Evolutionary conservation across 768 basidiomycete genomes (phyloP).

Genomic region (Tylopilus cervinicoccineus): DNA sequence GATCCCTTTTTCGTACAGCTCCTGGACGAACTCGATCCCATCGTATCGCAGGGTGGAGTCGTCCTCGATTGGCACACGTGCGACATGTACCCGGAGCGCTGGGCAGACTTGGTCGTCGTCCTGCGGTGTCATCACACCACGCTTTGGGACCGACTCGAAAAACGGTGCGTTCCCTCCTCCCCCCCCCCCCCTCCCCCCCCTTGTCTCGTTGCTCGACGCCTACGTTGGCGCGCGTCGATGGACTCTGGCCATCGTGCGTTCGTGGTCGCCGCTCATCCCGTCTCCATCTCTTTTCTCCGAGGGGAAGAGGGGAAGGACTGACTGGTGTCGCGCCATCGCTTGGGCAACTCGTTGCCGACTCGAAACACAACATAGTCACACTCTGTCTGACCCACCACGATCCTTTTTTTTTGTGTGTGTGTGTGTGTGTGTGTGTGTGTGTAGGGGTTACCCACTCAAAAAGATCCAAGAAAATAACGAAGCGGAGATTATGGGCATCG

Average conservation of each 20-base stretch:
- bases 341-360: no score
- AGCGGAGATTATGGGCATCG: conserved; percentile 95
- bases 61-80: conserved; percentile 96
- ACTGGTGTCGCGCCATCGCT: no score
- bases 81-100: conserved; percentile 91
- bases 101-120: conserved; percentile 94
- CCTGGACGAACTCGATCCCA: conserved; percentile 80
- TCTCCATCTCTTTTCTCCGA: no score
- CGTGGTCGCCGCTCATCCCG: no score
- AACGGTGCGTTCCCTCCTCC: conserved; percentile 51
- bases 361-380: no score
- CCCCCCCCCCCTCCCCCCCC: no score
- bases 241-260: no score
- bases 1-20: conserved; percentile 43
- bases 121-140: conserved; percentile 82
- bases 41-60: conserved; percentile 66
- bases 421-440: neutral
- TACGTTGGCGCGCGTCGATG: neutral
- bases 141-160: conserved; percentile 89
- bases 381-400: no score
- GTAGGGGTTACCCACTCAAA: conserved; percentile 79
- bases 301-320: no score
- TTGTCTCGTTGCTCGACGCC: neutral
- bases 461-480: conserved; percentile 99
- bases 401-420: no score